Evolutionary conservation across 306 rosid genomes (phyloP).

Genomic region (Ammopiptanthus mongolicus): DNA sequence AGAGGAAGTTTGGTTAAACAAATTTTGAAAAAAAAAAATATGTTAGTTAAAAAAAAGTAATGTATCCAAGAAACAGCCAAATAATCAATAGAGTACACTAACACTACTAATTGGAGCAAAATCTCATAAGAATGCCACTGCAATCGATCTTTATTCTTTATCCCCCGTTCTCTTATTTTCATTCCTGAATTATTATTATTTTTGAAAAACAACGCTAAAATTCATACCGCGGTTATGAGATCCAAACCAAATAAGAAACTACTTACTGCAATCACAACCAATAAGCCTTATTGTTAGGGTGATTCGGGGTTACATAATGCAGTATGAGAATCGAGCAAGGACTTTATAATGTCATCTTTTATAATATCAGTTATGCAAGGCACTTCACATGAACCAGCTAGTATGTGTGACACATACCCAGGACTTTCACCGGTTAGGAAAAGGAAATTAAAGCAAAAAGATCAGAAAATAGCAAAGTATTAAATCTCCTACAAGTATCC

Average conservation of each 20-base stretch:
- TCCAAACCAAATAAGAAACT: slow-evolving; percentile 1
- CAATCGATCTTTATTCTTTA: background rate
- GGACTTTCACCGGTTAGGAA: background rate
- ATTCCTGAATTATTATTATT: background rate
- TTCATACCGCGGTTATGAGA: background rate
- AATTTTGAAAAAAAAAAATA: no score
- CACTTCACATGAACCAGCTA: slow-evolving; percentile 1
- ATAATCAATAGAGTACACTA: slow-evolving; percentile 1
- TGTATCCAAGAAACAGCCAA: background rate
- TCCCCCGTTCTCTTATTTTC: background rate
- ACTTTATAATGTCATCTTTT: background rate
- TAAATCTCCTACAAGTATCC: background rate
- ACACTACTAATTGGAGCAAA: slow-evolving; percentile 1
- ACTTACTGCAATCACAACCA: background rate
- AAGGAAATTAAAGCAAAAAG: slow-evolving; percentile 8
- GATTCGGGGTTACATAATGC: background rate
- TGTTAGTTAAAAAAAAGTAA: background rate
- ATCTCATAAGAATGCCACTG: background rate
- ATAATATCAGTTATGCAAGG: background rate
- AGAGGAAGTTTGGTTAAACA: slow-evolving; percentile 14
- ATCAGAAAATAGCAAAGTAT: background rate
- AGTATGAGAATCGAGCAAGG: background rate
- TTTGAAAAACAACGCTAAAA: background rate
- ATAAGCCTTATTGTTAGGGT: background rate
- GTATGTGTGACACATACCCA: background rate